Conservation (phyloP, 306 rosid genomes). For the Cicer arietinum region DNA sequence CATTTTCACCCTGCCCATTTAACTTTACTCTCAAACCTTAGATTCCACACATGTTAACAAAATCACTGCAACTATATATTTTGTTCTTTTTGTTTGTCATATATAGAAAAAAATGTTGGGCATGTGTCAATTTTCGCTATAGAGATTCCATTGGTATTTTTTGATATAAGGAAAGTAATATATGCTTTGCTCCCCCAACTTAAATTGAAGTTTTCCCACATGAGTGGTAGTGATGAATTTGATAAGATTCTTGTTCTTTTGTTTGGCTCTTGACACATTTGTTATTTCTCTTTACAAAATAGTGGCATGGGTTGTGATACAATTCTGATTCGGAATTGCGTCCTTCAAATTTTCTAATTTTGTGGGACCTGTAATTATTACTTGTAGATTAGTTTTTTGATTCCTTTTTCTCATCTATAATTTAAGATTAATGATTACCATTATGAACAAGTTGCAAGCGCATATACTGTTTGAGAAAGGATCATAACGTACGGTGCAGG, state of each 20-base stretch:
- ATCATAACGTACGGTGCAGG: not conserved
- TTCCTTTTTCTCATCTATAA: not conserved
- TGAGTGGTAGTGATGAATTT: slow-evolving; percentile 33
- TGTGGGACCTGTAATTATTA: slow-evolving; percentile 37
- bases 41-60: slow-evolving; percentile 39
- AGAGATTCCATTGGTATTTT: slow-evolving; percentile 46
- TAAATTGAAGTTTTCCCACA: slow-evolving; percentile 20
- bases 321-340: not conserved
- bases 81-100: slow-evolving; percentile 22
- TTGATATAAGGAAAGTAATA: not conserved
- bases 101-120: slow-evolving; percentile 29
- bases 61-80: slow-evolving; percentile 27
- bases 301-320: slow-evolving; percentile 27
- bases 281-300: slow-evolving; percentile 2
- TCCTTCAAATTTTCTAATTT: slow-evolving; percentile 5
- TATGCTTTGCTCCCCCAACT: slow-evolving; percentile 31
- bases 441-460: slow-evolving; percentile 30
- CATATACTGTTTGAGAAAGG: slow-evolving; percentile 1
- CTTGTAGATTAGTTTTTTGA: not conserved
- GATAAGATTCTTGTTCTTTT: slow-evolving; percentile 38
- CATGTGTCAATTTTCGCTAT: slow-evolving; percentile 42
- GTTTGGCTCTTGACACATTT: slow-evolving; percentile 7
- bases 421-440: slow-evolving; percentile 3
- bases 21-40: slow-evolving; percentile 22
- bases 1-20: not conserved